Conservation (phyloP, 2,329 filamentous ascomycete species). For the Aspergillus transmontanensis region DNA sequence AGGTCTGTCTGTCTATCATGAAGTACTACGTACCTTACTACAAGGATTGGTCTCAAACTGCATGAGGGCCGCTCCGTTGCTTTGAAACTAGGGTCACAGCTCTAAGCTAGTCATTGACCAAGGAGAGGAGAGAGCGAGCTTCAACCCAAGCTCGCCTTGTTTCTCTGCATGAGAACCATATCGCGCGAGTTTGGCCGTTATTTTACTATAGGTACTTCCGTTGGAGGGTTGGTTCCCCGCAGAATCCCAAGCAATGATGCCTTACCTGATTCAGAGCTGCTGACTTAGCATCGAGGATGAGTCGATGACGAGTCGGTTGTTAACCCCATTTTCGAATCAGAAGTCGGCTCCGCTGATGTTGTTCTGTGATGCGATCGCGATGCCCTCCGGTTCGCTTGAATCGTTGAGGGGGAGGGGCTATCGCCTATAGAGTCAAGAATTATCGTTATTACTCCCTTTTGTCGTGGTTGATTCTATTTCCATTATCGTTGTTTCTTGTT, state of each 20-base stretch:
- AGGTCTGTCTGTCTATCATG: not conserved
- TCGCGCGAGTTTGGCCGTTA: slow-evolving; percentile 2
- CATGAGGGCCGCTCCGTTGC: not conserved
- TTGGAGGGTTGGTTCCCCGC: not conserved
- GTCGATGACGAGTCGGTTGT: slow-evolving; percentile 1
- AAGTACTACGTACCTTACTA: not conserved
- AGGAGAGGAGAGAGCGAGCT: not conserved
- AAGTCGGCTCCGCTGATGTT: not conserved
- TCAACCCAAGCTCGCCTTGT: slow-evolving; percentile 19
- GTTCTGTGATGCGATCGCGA: slow-evolving; percentile 1
- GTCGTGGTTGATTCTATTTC: not conserved
- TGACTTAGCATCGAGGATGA: slow-evolving; percentile 2
- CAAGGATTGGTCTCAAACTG: not conserved
- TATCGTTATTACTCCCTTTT: not conserved
- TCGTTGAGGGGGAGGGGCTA: not conserved
- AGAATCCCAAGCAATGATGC: slow-evolving; percentile 17
- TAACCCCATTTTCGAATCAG: slow-evolving; percentile 1
- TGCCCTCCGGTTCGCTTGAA: not conserved
- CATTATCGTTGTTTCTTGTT: not conserved
- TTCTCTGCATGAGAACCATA: slow-evolving; percentile 19
- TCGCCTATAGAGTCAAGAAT: not conserved
- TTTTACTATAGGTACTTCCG: not conserved
- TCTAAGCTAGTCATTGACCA: not conserved
- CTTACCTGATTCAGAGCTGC: slow-evolving; percentile 15
- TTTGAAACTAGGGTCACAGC: slow-evolving; percentile 3